Percentiles rank a stretch among this genome's conserved stretches.
phyloP scores from a whole-genome alignment of 208 protist genomes.

The Trypanosoma vivax region DNA sequence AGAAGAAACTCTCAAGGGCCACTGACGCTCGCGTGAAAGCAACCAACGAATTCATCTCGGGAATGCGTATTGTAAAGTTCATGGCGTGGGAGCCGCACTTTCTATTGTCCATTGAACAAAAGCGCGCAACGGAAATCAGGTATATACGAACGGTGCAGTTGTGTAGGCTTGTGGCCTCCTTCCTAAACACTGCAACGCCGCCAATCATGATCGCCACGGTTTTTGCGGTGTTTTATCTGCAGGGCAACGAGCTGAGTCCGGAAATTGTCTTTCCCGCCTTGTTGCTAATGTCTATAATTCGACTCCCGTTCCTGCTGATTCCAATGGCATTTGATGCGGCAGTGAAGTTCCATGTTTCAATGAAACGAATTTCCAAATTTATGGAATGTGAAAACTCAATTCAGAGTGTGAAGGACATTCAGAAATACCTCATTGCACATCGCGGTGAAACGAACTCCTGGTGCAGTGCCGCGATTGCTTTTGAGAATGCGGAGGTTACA shows the following conservation, averaged over 20 bases:
- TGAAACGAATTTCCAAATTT: conserved; percentile 60
- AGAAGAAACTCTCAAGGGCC: conserved; percentile 10
- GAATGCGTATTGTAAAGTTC: conserved; percentile 82
- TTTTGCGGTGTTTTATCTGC: conserved; percentile 34
- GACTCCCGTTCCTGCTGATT: conserved; percentile 87
- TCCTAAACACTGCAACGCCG: conserved; percentile 43
- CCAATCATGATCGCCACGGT: conserved; percentile 41
- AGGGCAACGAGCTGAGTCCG: conserved; percentile 56
- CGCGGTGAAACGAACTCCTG: background rate
- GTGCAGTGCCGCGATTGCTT: conserved; percentile 27
- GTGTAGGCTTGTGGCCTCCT: conserved; percentile 18
- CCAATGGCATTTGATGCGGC: conserved; percentile 25
- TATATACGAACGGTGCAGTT: conserved; percentile 21
- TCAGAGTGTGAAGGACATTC: conserved; percentile 21
- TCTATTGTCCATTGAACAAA: conserved; percentile 12
- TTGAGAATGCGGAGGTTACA: conserved; percentile 41
- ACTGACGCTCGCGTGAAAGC: conserved; percentile 68
- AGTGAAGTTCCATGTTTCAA: conserved; percentile 58
- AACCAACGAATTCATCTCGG: conserved; percentile 76
- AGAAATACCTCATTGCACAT: conserved; percentile 10
- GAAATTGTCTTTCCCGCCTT: conserved; percentile 87
- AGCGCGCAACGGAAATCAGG: conserved; percentile 25
- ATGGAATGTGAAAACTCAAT: conserved; percentile 40
- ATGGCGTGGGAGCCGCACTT: conserved; percentile 74
- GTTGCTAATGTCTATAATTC: conserved; percentile 83